These are phyloP conservation scores for Leptodontidium sp. DNA, from an alignment of 2,329 filamentous ascomycete species.

Conservation along the genomic window DNA sequence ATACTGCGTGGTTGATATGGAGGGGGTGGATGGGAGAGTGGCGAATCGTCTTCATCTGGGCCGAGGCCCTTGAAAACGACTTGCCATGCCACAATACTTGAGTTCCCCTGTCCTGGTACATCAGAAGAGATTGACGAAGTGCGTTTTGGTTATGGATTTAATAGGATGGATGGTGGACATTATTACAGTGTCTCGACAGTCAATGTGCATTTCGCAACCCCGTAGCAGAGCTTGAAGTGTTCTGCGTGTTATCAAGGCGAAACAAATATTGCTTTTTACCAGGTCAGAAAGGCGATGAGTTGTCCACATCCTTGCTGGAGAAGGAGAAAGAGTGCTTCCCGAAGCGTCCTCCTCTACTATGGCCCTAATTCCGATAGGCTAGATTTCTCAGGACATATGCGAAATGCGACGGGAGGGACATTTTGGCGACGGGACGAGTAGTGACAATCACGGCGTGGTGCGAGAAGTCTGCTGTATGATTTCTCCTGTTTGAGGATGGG, in stretches of 20 bases:
- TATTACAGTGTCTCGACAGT: not conserved
- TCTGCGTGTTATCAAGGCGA: not conserved
- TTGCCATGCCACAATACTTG: not conserved
- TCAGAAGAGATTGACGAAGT: not conserved
- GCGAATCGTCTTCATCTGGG: not conserved
- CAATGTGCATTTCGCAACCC: not conserved
- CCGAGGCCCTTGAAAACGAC: not conserved
- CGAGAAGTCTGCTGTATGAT: not conserved
- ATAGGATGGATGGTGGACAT: not conserved
- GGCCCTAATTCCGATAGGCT: not conserved
- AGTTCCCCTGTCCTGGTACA: not conserved
- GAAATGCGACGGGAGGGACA: not conserved
- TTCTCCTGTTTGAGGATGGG: too few species aligned
- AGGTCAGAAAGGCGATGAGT: not conserved
- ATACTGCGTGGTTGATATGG: not conserved
- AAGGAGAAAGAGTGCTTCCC: constrained; percentile 1
- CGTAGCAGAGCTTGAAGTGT: not conserved
- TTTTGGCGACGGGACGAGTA: not conserved
- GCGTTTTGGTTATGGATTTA: not conserved
- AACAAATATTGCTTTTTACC: constrained; percentile 3
- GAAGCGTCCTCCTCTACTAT: constrained; percentile 4
- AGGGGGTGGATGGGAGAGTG: not conserved
- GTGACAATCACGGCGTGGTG: not conserved
- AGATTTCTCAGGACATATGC: not conserved
- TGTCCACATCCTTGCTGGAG: not conserved